Base-by-base conservation (phyloP, 2,329 filamentous ascomycete species). In the Claviceps maximensis region DNA sequence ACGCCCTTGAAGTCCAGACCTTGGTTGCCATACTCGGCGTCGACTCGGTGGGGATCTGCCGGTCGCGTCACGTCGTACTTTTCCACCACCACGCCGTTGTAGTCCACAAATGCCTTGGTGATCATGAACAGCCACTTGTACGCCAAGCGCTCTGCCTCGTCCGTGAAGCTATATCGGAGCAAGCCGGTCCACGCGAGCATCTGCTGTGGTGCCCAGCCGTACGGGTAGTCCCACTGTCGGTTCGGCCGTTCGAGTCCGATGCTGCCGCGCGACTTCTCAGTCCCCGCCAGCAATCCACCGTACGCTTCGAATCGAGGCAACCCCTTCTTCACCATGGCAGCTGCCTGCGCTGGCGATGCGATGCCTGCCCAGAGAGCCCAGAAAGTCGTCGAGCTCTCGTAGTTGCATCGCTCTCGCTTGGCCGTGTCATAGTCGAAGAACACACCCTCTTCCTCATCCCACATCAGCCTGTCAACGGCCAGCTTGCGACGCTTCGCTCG, bases 91-190 rank as follows among this genome's bases (percentile, higher is more conserved):
- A 96, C 89, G 41, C 93, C 93, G 65, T 97, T 97, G 75, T 91
- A 97, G 68, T 98, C 91, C 56, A 96, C 90, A 71, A 97, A 97
- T 0, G 93, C 90, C 71, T 95, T 96, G 54, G 89, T 96, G 63
- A 96, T 89, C 91, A 97, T 97, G 67, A 90, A 95, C 51, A 96
- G 73, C 93, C 93, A 98, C 69, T 93, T 89, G 71, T 98, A 98
- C 0, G 89, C 87, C 58, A 98, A 71, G 36, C 89, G 78, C 71
- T 95, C 87, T 1, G 89, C 89, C 56, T 96, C 90, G 25, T 91
- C 87, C 29, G 85, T 83, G 66, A 95, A 97, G 52, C 90, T 89
- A 65, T 97, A 98, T 19, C 90, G 84, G 62, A 89, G 79, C 55
- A 98, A 74, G 2, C 90, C 93, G 1, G 88, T 90, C 93, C 93